A percentile compares a stretch with the other conserved stretches of the same genome.
Evolutionary conservation across 371 early-diverging fungal genomes (phyloP).

Genomic region (Mortierella polycephala): DNA sequence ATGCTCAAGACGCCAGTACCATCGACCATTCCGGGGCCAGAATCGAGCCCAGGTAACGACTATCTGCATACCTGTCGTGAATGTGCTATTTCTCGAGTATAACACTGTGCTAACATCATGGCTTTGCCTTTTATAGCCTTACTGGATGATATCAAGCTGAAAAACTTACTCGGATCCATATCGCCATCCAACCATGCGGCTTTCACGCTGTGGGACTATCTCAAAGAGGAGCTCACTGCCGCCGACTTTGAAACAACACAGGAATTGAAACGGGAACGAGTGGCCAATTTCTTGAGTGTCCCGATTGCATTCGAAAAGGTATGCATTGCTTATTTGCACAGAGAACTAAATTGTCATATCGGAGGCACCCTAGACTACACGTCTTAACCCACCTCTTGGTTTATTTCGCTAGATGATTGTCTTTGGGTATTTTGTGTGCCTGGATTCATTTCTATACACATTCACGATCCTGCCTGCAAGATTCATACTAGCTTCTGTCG

Average conservation of each 20-base stretch:
- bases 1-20: slow-evolving; percentile 13
- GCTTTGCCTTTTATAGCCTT: slow-evolving; percentile 1
- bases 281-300: slow-evolving; percentile 84
- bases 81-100: no score
- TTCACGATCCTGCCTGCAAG: slow-evolving; percentile 95
- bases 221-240: slow-evolving; percentile 76
- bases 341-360: no score
- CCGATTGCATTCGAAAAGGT: slow-evolving; percentile 88
- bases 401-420: slow-evolving; percentile 61
- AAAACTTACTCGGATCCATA: slow-evolving; percentile 35
- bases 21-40: neutral
- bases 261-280: slow-evolving; percentile 84
- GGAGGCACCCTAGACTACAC: no score
- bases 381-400: neutral
- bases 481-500: slow-evolving; percentile 73
- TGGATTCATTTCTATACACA: slow-evolving; percentile 93
- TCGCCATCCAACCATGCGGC: slow-evolving; percentile 26
- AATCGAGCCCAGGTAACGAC: neutral
- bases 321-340: neutral
- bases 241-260: slow-evolving; percentile 78
- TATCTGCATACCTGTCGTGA: slow-evolving; percentile 14
- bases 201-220: slow-evolving; percentile 64
- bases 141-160: slow-evolving; percentile 32
- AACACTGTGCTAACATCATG: neutral
- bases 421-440: slow-evolving; percentile 91